Conservation (phyloP, 495 filamentous ascomycete species). For the Penicillium cataractarum region DNA sequence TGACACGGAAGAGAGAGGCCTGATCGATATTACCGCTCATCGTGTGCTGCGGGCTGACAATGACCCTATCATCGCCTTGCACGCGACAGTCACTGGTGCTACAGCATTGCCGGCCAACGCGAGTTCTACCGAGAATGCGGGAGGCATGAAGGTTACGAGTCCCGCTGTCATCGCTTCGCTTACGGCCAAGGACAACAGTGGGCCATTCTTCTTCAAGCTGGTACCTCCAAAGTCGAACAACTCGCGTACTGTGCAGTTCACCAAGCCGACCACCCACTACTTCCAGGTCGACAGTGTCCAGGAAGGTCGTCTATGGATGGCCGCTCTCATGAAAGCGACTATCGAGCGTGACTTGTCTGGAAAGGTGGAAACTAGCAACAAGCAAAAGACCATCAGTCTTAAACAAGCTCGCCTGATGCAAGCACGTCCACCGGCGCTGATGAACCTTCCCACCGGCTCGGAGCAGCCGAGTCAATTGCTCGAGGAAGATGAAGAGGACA, state of each 20-base stretch:
- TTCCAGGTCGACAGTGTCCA: slow-evolving; percentile 92
- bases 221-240: slow-evolving; percentile 88
- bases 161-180: slow-evolving; percentile 19
- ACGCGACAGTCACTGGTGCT: slow-evolving; percentile 88
- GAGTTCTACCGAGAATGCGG: slow-evolving; percentile 52
- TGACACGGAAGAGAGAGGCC: slow-evolving; percentile 87
- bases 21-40: slow-evolving; percentile 97
- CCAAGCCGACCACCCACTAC: slow-evolving; percentile 94
- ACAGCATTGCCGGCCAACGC: slow-evolving; percentile 72
- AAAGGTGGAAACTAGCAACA: slow-evolving; percentile 84
- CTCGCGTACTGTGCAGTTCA: slow-evolving; percentile 91
- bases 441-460: slow-evolving; percentile 47
- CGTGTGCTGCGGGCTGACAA: slow-evolving; percentile 94
- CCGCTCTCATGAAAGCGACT: slow-evolving; percentile 97
- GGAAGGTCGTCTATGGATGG: slow-evolving; percentile 96
- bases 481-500: slow-evolving; percentile 33
- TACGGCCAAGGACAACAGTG: slow-evolving; percentile 43
- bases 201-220: slow-evolving; percentile 97
- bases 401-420: slow-evolving; percentile 81
- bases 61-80: slow-evolving; percentile 84
- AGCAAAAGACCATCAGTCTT: slow-evolving; percentile 89
- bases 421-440: slow-evolving; percentile 84
- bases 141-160: slow-evolving; percentile 27
- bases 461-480: slow-evolving; percentile 24
- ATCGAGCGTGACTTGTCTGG: slow-evolving; percentile 89